Conservation (phyloP, 73 alveolate genomes). For the Stentor coeruleus region DNA sequence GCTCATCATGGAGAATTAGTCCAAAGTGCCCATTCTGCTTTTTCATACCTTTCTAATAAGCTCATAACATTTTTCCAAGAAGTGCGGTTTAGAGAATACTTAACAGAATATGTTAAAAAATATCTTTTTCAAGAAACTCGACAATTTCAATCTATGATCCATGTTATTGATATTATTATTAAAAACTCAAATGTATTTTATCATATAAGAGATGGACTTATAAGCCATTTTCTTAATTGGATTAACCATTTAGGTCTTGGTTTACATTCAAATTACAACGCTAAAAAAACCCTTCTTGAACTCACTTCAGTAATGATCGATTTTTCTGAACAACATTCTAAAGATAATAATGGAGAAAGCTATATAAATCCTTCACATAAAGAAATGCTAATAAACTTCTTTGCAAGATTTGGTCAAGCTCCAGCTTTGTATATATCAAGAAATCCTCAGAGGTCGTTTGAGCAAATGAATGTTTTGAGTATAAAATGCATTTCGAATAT, state of each 20-base stretch:
- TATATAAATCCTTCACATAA: constrained; percentile 12
- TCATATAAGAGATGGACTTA: constrained; percentile 9
- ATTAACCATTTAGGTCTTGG: constrained; percentile 22
- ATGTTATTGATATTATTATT: constrained; percentile 7
- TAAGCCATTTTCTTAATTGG: constrained; percentile 11
- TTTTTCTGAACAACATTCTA: background rate
- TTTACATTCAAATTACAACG: constrained; percentile 20
- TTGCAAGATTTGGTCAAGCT: constrained; percentile 28
- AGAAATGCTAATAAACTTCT: constrained; percentile 23
- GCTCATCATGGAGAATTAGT: constrained; percentile 10
- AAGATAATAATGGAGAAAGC: background rate
- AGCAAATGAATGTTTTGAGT: constrained; percentile 23
- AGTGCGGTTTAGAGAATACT: background rate
- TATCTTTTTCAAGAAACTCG: constrained; percentile 18
- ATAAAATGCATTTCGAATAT: constrained; percentile 13
- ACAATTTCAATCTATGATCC: constrained; percentile 18
- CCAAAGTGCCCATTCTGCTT: background rate
- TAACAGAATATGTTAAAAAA: constrained; percentile 13
- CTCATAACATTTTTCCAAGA: background rate
- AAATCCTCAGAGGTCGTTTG: constrained; percentile 18
- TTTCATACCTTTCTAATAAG: constrained; percentile 1
- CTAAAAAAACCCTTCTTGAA: constrained; percentile 11
- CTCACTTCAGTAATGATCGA: constrained; percentile 15
- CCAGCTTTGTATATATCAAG: constrained; percentile 20
- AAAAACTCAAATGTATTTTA: constrained; percentile 13